Conservation (phyloP, 2,329 filamentous ascomycete genomes). For the Fusarium torreyae region DNA sequence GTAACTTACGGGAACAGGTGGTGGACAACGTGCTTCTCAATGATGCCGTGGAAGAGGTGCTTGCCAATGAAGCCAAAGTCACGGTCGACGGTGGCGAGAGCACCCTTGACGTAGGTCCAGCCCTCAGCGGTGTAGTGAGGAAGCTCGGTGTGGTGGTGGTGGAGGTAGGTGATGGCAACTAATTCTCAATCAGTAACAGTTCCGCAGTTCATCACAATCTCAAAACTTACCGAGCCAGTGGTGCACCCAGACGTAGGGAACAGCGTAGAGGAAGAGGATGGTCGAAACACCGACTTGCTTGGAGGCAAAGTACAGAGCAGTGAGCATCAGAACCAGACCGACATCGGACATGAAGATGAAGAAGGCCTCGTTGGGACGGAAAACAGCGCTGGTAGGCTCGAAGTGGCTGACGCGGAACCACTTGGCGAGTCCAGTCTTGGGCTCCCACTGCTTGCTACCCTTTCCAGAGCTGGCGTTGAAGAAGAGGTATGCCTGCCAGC, state of each 20-base stretch:
- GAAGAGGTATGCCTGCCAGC: constrained; percentile 75
- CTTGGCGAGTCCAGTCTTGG: constrained; percentile 45
- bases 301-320: constrained; percentile 66
- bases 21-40: constrained; percentile 73
- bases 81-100: constrained; percentile 73
- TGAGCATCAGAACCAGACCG: constrained; percentile 68
- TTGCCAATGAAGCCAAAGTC: constrained; percentile 74
- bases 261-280: constrained; percentile 71
- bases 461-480: constrained; percentile 69
- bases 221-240: constrained; percentile 73
- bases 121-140: constrained; percentile 61
- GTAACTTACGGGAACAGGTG: constrained; percentile 65
- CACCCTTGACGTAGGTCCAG: constrained; percentile 75
- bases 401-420: constrained; percentile 70
- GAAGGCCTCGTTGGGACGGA: constrained; percentile 69
- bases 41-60: constrained; percentile 75
- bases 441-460: constrained; percentile 63
- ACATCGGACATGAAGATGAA: constrained; percentile 73
- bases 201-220: neutral
- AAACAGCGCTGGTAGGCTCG: constrained; percentile 73
- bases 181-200: constrained; percentile 17
- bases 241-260: constrained; percentile 79
- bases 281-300: constrained; percentile 70
- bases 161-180: constrained; percentile 83
- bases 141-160: constrained; percentile 74